A percentile compares a stretch with the other conserved stretches of the same genome.
phyloP scores from a whole-genome alignment of 208 protist species.

The Crithidia mellificae region DNA sequence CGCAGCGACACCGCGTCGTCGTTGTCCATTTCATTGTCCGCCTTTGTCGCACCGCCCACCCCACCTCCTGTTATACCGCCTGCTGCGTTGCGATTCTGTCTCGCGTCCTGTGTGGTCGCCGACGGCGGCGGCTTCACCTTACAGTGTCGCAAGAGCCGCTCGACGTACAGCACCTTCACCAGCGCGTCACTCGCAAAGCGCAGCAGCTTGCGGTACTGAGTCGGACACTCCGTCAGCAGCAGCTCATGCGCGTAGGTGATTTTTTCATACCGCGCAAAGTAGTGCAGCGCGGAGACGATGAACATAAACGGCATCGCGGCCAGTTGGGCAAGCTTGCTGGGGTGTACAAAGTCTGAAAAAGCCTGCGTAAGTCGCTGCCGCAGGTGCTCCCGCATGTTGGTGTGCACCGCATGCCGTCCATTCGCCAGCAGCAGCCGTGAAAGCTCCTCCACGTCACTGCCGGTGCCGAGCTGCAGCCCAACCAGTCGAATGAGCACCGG shows the following conservation, averaged over 20 bases:
- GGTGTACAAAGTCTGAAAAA: conserved; percentile 31
- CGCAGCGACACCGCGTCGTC: conserved; percentile 21
- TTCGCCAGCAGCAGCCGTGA: conserved; percentile 43
- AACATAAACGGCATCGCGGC: conserved; percentile 70
- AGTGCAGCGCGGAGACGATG: conserved; percentile 54
- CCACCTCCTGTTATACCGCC: background rate
- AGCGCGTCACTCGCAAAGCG: conserved; percentile 66
- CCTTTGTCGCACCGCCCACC: background rate
- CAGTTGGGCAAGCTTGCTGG: conserved; percentile 25
- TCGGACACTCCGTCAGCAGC: conserved; percentile 33
- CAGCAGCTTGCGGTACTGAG: conserved; percentile 42
- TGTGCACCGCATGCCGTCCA: conserved; percentile 40
- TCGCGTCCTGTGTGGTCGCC: background rate
- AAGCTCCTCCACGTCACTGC: conserved; percentile 35
- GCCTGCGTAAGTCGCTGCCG: conserved; percentile 29
- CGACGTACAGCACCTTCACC: conserved; percentile 67
- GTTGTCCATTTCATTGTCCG: background rate
- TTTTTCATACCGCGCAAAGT: conserved; percentile 31
- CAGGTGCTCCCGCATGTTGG: conserved; percentile 50
- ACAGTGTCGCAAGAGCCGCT: conserved; percentile 49
- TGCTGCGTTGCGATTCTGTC: background rate
- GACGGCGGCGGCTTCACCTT: conserved; percentile 16
- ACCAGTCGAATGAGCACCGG: conserved; percentile 33
- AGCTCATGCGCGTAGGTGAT: conserved; percentile 58
- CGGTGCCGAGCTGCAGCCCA: conserved; percentile 57